Conservation (phyloP, 768 basidiomycete species). For the Lentinula raphanica region DNA sequence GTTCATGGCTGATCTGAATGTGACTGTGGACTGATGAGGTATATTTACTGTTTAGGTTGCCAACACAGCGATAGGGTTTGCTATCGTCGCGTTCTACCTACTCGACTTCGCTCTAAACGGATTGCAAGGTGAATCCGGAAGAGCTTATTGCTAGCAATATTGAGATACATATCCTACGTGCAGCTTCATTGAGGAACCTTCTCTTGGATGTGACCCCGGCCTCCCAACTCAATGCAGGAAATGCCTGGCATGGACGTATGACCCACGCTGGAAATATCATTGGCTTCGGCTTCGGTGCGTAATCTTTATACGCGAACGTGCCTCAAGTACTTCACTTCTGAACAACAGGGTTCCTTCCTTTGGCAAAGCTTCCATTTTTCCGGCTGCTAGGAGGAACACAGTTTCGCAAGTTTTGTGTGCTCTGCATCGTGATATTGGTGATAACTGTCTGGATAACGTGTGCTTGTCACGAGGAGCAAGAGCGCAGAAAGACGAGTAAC, state of each 20-base stretch:
- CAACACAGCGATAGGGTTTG: constrained; percentile 75
- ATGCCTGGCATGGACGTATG: constrained; percentile 98
- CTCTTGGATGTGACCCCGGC: constrained; percentile 87
- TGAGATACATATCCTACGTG: background rate
- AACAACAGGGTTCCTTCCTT: constrained; percentile 74
- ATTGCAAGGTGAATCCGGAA: constrained; percentile 42
- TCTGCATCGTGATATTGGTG: constrained; percentile 75
- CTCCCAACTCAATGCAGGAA: constrained; percentile 85
- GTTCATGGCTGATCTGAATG: background rate
- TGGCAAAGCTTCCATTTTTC: constrained; percentile 73
- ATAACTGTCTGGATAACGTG: constrained; percentile 87
- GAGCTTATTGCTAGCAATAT: background rate
- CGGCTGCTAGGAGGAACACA: constrained; percentile 82
- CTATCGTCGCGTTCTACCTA: constrained; percentile 85
- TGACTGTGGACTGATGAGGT: background rate
- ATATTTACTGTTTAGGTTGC: constrained; percentile 40
- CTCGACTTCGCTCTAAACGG: constrained; percentile 98
- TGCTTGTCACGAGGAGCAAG: constrained; percentile 76
- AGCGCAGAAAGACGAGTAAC: constrained; percentile 39
- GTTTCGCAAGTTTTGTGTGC: constrained; percentile 92
- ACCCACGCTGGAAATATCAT: constrained; percentile 95
- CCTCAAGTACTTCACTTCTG: constrained; percentile 7
- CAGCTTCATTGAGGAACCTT: constrained; percentile 85
- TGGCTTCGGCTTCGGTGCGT: constrained; percentile 84
- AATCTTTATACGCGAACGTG: background rate